Evolutionary conservation across 2,329 filamentous ascomycete genomes (phyloP).

Genomic region (Paecilomyces fulvus): DNA sequence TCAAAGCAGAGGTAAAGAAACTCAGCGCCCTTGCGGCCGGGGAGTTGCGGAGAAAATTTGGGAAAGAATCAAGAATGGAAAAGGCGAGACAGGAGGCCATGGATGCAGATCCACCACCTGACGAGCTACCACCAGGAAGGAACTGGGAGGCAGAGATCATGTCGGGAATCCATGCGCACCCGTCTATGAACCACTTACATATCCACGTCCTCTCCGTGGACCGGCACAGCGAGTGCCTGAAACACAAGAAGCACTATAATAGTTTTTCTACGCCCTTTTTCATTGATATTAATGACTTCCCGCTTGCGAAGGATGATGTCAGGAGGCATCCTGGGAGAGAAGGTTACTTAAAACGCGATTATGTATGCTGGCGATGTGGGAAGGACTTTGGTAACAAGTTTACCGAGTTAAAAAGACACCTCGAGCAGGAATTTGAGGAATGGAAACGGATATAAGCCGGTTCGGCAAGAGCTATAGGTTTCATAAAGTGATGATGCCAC

Average conservation of each 20-base stretch:
- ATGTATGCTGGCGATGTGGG: slow-evolving; percentile 80
- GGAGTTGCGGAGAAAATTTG: slow-evolving; percentile 65
- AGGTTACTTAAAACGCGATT: slow-evolving; percentile 55
- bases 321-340: slow-evolving; percentile 49
- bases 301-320: slow-evolving; percentile 57
- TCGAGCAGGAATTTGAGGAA: slow-evolving; percentile 62
- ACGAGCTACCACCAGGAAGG: slow-evolving; percentile 59
- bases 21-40: slow-evolving; percentile 60
- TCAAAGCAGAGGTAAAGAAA: slow-evolving; percentile 52
- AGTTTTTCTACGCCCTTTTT: slow-evolving; percentile 84
- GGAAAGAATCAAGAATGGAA: slow-evolving; percentile 56
- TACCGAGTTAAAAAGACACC: slow-evolving; percentile 63
- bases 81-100: slow-evolving; percentile 56
- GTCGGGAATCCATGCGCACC: slow-evolving; percentile 74
- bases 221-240: slow-evolving; percentile 62
- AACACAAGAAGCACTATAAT: slow-evolving; percentile 82
- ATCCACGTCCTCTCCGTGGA: slow-evolving; percentile 80
- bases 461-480: neutral
- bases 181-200: slow-evolving; percentile 88
- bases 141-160: slow-evolving; percentile 71
- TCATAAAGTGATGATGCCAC: neutral
- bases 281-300: slow-evolving; percentile 69
- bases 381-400: slow-evolving; percentile 67
- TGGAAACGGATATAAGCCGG: slow-evolving; percentile 59
- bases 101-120: slow-evolving; percentile 41